These are phyloP conservation scores for Umbellularia californica DNA, from an alignment of 164 flowering plant species.

Conservation along the genomic window DNA sequence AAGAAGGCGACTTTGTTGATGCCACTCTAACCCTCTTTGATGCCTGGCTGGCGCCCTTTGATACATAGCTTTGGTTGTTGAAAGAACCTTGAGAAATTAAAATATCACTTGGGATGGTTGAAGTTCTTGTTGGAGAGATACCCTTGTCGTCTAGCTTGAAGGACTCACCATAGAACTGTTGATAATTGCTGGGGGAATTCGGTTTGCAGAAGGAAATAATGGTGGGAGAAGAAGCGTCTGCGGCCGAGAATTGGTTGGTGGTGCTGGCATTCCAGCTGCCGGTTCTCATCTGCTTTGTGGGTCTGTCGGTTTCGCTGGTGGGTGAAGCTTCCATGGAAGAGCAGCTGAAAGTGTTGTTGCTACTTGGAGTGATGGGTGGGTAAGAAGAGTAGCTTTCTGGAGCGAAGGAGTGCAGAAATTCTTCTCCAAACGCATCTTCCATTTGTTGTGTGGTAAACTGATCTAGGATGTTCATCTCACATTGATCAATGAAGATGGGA, in stretches of 20 bases:
- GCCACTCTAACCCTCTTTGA: conserved; percentile 24
- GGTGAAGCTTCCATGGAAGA: conserved; percentile 19
- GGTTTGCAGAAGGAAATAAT: conserved; percentile 24
- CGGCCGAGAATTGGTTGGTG: conserved; percentile 19
- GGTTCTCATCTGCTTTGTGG: conserved; percentile 41
- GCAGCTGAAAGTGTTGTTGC: conserved; percentile 13
- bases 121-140: background rate
- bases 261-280: conserved; percentile 38
- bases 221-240: conserved; percentile 26
- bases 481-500: conserved; percentile 32
- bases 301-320: conserved; percentile 21
- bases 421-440: conserved; percentile 38
- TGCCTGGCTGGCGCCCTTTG: conserved; percentile 32
- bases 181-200: conserved; percentile 6
- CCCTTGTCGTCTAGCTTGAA: background rate
- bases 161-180: conserved; percentile 3
- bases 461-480: conserved; percentile 36
- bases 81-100: conserved; percentile 27
- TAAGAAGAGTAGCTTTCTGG: conserved; percentile 20
- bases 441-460: conserved; percentile 36
- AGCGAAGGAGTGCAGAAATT: conserved; percentile 27
- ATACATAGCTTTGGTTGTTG: conserved; percentile 26
- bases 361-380: conserved; percentile 13
- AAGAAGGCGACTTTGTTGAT: conserved; percentile 15
- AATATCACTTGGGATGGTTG: conserved; percentile 21